Conservation (phyloP, 2,329 filamentous ascomycete genomes). For the Xenoacremonium recifei region DNA sequence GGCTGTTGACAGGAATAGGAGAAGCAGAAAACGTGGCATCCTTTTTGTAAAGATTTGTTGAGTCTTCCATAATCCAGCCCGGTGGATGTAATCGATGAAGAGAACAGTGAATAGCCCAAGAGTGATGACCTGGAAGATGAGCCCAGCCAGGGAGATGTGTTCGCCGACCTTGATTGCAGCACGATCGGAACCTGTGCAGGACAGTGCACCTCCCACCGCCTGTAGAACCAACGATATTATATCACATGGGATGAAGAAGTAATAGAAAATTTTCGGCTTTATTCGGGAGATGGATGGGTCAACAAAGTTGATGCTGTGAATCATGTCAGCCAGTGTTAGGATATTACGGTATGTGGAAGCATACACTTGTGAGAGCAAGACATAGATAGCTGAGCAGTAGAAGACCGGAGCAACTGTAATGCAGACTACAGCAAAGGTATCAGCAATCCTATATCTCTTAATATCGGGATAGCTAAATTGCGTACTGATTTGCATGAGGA, state of each 20-base stretch:
- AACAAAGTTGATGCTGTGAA: constrained; percentile 23
- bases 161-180: constrained; percentile 36
- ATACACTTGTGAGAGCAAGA: constrained; percentile 28
- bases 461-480: too few species aligned
- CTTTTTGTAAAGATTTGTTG: constrained; percentile 28
- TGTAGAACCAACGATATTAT: constrained; percentile 51
- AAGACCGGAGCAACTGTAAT: constrained; percentile 32
- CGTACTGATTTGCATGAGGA: constrained; percentile 64
- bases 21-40: constrained; percentile 49
- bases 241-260: constrained; percentile 41
- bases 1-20: constrained; percentile 49
- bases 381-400: constrained; percentile 28
- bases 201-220: constrained; percentile 48
- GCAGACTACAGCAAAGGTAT: constrained; percentile 22
- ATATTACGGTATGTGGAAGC: too few species aligned
- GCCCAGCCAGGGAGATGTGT: constrained; percentile 49
- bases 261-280: constrained; percentile 21
- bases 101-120: constrained; percentile 43
- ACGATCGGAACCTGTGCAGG: constrained; percentile 34
- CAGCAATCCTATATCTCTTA: neutral
- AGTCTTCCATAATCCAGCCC: constrained; percentile 23
- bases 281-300: constrained; percentile 23
- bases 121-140: constrained; percentile 50
- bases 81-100: constrained; percentile 40
- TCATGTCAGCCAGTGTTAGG: too few species aligned